phyloP scores from a whole-genome alignment of 139 green algal species.

The Pseudopediastrum boryanum region DNA sequence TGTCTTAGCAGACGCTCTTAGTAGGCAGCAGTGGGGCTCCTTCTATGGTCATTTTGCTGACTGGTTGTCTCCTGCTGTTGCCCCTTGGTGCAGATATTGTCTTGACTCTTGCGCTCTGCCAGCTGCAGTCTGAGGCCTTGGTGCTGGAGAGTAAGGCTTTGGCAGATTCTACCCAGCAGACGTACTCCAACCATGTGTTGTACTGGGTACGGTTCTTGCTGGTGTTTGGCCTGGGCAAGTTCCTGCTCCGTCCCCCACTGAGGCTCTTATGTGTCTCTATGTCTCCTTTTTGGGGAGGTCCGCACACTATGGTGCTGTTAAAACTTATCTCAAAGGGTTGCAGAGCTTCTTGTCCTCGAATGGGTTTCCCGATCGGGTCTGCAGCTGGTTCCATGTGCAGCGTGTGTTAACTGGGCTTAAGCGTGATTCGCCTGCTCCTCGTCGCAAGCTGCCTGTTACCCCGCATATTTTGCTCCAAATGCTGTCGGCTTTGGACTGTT shows the following conservation, averaged over 20 bases:
- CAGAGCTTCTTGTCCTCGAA: too few relatives aligned
- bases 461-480: too few relatives aligned
- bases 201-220: constrained; percentile 7
- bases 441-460: too few relatives aligned
- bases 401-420: too few relatives aligned
- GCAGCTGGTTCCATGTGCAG: too few relatives aligned
- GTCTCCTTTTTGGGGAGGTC: not conserved
- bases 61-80: not conserved
- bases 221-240: not conserved
- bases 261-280: not conserved
- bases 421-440: too few relatives aligned
- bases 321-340: too few relatives aligned
- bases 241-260: not conserved
- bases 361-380: too few relatives aligned
- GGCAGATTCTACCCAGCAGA: not conserved
- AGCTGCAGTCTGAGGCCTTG: not conserved
- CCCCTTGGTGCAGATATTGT: not conserved
- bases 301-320: not conserved
- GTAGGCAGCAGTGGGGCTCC: not conserved
- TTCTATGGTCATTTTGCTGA: not conserved
- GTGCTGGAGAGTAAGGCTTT: not conserved
- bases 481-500: too few relatives aligned
- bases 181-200: not conserved
- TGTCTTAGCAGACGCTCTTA: not conserved
- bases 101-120: not conserved